Base-by-base conservation (phyloP, 768 basidiomycete genomes). In the Boletus subparvulus region DNA sequence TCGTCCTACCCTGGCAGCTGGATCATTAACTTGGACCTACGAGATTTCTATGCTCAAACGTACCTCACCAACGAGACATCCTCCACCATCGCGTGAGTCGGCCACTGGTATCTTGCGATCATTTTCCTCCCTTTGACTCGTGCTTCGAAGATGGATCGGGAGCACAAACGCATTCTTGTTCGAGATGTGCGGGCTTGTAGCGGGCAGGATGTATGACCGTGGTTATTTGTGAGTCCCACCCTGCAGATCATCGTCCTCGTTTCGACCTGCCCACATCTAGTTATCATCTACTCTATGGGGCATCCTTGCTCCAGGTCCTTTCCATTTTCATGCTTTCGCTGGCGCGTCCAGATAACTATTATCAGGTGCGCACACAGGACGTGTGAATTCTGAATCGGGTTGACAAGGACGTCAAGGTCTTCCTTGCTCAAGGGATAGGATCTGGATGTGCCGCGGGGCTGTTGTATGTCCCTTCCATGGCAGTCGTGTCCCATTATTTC, bases 151-250 rank as follows among this genome's bases (percentile, higher is more conserved):
- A 35, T 78, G 73, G 73, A 75, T 84, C 32, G 83, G 83, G 11
- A 80, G 81, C 33, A 68, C 74, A 10, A 80, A 84, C 50, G 66
- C 81, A 11, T 76, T 79, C 51, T 66, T 83, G 17, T 69, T 78
- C 19, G 66, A 83, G 36, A 71, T 77, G 3, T 70, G 72, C 39
- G 80, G 81, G 1, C 65, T 81, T 28, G 50, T 79, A 43, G 72
- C 76, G 4, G 83, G 83, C 13, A 73, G 78, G 46, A 66, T 77
- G 7, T 81, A 81, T 60, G 83, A 84, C 48, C 73, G 73, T 21
- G 83, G 83, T 49, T 79, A 81, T 65, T 82, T 81, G 79, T 78
- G 61, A 61, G 76, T 58, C 17, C 44, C 30, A 17, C 28, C 12
- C 36, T 30, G 19, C 33, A 26, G 2, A 6, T 32, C n/a, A 16